Base-by-base conservation (phyloP, 345 rosid genomes). In the Trapa incisa region DNA sequence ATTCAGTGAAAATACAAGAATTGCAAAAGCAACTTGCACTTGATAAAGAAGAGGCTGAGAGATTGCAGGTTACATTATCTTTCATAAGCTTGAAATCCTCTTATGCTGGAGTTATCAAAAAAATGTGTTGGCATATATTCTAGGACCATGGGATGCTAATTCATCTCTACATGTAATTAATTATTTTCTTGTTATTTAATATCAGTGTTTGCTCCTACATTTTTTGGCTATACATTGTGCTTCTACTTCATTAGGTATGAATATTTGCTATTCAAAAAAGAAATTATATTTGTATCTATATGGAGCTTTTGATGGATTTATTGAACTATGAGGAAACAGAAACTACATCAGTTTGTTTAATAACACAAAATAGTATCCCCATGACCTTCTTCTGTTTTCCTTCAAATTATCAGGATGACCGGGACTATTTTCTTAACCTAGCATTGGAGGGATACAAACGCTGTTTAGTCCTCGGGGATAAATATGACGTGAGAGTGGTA, bases 401-500 rank as follows among this genome's bases (percentile, higher is more conserved):
- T 70, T 78, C 63, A 29, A 71, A 72, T 37, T 65, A 47, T 65
- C 86, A 92, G 98, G 89, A 82, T 80, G 98, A 92, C 80, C 84
- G 84, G 73, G 91, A 92, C 80, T 88, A 86, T 79, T 88, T 92
- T 80, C 96, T 92, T 75, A 75, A 76, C 83, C 76, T 88, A 61
- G 91, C 98, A 56, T 76, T 92, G 89, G 96, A 92, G 74, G 98
- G 96, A 70, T 92, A 92, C 77, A 83, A 85, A 67, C 84, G 81
- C 36, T 92, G 96, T 80, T 73, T 92, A 82, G 90, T 89, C 57
- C 82, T 86, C 72, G 96, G 89, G 56, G 91, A 89, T 80, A 89
- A 89, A 75, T 89, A 92, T 82, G 98, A 92, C 64, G 91, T 89
- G 57, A 84, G 91, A 81, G 96, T 85, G 98, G 98, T 92, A 86